A percentile compares a stretch with the other conserved stretches of the same genome.
Conservation (phyloP, 805 yeast species). For the Candida qinlingensis region DNA sequence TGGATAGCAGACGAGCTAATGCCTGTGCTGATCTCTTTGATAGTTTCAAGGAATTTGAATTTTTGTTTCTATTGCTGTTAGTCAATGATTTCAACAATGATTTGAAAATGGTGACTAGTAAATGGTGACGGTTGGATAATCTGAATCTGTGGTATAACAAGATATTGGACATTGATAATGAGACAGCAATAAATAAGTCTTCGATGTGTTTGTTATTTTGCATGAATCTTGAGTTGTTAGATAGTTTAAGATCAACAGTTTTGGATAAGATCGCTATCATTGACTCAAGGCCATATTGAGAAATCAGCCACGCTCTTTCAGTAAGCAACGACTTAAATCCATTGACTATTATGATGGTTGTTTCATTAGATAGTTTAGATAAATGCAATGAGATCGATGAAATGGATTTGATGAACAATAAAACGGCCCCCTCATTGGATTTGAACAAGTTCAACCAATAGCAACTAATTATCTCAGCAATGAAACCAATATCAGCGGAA, state of each 20-base stretch:
- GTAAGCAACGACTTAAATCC: constrained; percentile 39
- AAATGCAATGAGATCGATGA: constrained; percentile 10
- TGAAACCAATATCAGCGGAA: constrained; percentile 10
- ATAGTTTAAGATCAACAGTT: constrained; percentile 12
- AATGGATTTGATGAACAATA: constrained; percentile 13
- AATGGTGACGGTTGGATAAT: constrained; percentile 67
- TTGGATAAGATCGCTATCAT: constrained; percentile 37
- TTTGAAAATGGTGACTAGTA: constrained; percentile 45
- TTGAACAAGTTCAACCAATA: constrained; percentile 11
- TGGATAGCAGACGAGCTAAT: constrained; percentile 53
- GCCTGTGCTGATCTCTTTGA: constrained; percentile 39
- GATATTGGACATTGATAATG: constrained; percentile 52
- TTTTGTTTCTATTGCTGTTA: constrained; percentile 10
- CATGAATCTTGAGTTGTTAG: not conserved
- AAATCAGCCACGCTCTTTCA: constrained; percentile 50
- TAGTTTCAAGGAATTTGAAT: constrained; percentile 15
- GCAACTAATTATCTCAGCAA: constrained; percentile 20
- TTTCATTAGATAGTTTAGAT: not conserved
- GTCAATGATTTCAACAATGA: constrained; percentile 46
- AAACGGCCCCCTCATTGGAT: constrained; percentile 3
- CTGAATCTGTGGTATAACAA: constrained; percentile 66
- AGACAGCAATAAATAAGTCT: constrained; percentile 26
- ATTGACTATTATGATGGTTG: not conserved
- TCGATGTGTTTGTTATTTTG: constrained; percentile 1
- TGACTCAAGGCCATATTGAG: constrained; percentile 63